Evolutionary conservation across 2,329 filamentous ascomycete genomes (phyloP), one percentile per base, ranked within the genome.

Genomic region (Aspergillus cejpii): DNA sequence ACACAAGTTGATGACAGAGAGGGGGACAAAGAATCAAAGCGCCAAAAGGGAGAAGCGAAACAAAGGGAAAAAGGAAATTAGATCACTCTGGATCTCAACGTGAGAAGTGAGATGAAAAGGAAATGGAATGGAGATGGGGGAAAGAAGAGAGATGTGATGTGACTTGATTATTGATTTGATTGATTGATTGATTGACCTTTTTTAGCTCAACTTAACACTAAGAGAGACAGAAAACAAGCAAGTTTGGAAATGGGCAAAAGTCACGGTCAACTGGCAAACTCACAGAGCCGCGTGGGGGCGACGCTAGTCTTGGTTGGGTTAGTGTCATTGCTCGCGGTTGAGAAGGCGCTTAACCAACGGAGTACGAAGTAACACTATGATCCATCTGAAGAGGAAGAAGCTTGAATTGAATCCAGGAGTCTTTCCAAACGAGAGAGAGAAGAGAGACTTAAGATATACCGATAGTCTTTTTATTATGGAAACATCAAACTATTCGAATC

Each of bases 281-380:
- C 23, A 24, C 52, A 59, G 58, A 61, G 57, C 59, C 53, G 57
- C 55, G 42, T 46, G 50, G 55, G 53, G 52, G 55, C 47, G 29
- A 37, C 46, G 41, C 57, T 60, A 59, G 41, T 8, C 50, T 37
- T 3, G 3, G 26, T 37, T 12, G 3, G 33, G 54, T 52, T 56
- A 56, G 54, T 28, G 27, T 34, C 12, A 15, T 10, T 15, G 8
- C 31, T 34, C n/a, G n/a, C n/a, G 31, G 31, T 34, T 19, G 43
- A 23, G 33, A 28, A 26, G 31, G 43, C 43, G 43, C 43, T 45
- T 45, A 45, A 27, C 15, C 28, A n/a, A n/a, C n/a, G n/a, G n/a
- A n/a, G n/a, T n/a, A n/a, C n/a, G n/a, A n/a, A n/a, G n/a, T 31
- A 17, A 29, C 23, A 34, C 39, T 36, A 31, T 33, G 12, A 23